Conservation (phyloP, 768 basidiomycete species). For the Floccularia luteovirens region DNA sequence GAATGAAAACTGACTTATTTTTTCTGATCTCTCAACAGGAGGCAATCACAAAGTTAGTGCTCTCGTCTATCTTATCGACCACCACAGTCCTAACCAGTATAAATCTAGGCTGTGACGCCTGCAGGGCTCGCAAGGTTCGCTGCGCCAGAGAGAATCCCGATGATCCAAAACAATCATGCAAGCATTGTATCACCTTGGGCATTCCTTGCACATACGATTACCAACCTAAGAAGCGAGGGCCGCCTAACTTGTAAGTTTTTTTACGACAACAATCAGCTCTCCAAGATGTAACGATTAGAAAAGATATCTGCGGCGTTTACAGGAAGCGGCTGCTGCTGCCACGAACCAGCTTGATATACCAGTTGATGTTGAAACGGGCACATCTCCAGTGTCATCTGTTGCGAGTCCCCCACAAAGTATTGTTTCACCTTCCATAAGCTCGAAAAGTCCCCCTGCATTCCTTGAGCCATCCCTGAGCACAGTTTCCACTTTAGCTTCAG, state of each 20-base stretch:
- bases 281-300: conserved; percentile 5
- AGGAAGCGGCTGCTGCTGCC: conserved; percentile 63
- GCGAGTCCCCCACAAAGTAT: conserved; percentile 41
- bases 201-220: conserved; percentile 89
- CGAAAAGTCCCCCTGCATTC: conserved; percentile 41
- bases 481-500: conserved; percentile 29
- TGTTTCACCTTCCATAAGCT: conserved; percentile 35
- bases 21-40: conserved; percentile 37
- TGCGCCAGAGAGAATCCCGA: conserved; percentile 77
- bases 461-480: conserved; percentile 41
- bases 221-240: conserved; percentile 89
- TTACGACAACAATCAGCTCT: conserved; percentile 2
- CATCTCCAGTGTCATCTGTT: conserved; percentile 39
- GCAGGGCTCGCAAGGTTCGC: conserved; percentile 80
- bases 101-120: conserved; percentile 72
- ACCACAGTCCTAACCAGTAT: conserved; percentile 10
- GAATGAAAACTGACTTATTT: conserved; percentile 23
- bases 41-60: conserved; percentile 76
- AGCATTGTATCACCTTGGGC: conserved; percentile 76
- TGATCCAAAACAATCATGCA: conserved; percentile 74
- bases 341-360: conserved; percentile 26
- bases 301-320: conserved; percentile 74
- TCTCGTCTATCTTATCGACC: neutral
- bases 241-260: conserved; percentile 74
- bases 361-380: conserved; percentile 24